Conservation (phyloP, 2,329 filamentous ascomycete genomes). For the Cladosporium phlei region DNA sequence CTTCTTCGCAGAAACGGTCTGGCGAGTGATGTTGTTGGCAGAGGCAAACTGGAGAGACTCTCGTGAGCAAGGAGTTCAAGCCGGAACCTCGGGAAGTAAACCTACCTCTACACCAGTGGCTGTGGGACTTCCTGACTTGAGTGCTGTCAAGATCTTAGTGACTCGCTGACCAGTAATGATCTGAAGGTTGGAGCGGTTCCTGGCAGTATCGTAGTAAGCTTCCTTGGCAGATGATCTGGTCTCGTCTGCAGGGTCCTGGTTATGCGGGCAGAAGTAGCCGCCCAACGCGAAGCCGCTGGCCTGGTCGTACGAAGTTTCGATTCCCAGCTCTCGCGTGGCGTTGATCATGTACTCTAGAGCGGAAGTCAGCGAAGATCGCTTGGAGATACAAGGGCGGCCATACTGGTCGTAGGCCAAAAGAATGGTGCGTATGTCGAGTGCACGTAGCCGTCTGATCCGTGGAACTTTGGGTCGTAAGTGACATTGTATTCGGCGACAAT, state of each 20-base stretch:
- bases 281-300: constrained; percentile 29
- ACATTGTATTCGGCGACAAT: constrained; percentile 21
- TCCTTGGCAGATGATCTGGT: constrained; percentile 33
- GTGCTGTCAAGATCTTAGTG: constrained; percentile 26
- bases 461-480: background rate
- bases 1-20: constrained; percentile 22
- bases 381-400: too few relatives aligned
- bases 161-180: constrained; percentile 20
- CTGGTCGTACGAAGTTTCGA: constrained; percentile 19
- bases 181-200: constrained; percentile 27
- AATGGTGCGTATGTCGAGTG: constrained; percentile 31
- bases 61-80: background rate
- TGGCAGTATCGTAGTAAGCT: constrained; percentile 30
- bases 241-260: constrained; percentile 31
- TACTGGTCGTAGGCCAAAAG: constrained; percentile 40
- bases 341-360: background rate
- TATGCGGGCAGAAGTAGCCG: constrained; percentile 34
- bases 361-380: background rate
- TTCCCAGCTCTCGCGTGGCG: constrained; percentile 8
- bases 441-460: constrained; percentile 5
- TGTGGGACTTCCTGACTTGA: constrained; percentile 23
- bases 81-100: background rate
- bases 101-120: constrained; percentile 3
- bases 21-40: background rate
- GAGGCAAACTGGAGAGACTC: constrained; percentile 16